A percentile compares a stretch with the other conserved stretches of the same genome.
Conservation (phyloP, 345 rosid genomes). For the Aquilaria yunnanensis region DNA sequence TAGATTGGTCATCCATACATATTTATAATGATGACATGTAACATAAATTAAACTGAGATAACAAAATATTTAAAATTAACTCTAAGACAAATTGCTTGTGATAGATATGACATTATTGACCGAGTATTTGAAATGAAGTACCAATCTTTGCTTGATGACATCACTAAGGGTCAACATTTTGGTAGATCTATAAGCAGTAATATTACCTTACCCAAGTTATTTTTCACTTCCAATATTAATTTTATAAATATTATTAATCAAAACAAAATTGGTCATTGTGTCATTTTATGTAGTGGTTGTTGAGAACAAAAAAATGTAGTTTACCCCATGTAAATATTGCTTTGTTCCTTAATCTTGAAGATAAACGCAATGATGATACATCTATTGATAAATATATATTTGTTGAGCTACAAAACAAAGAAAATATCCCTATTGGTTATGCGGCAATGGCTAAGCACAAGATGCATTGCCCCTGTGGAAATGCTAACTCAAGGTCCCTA, state of each 20-base stretch:
- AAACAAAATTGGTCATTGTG: no score
- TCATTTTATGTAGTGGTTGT: background rate
- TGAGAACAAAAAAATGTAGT: background rate
- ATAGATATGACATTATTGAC: conserved; percentile 3
- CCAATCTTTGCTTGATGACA: no score
- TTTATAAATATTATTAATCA: background rate
- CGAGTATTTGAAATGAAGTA: conserved; percentile 5
- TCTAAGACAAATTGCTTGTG: background rate
- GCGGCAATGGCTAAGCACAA: background rate
- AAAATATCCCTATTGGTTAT: background rate
- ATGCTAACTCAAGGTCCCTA: background rate
- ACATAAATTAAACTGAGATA: conserved; percentile 1
- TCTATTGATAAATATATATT: background rate
- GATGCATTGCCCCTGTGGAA: conserved; percentile 3
- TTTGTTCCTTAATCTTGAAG: background rate
- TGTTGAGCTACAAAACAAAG: background rate
- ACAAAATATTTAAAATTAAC: background rate
- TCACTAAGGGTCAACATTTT: no score
- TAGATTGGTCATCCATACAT: background rate
- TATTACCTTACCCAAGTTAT: background rate
- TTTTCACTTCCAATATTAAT: background rate
- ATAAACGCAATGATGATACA: background rate
- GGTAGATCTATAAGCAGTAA: no score
- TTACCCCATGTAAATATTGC: background rate
- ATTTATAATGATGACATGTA: background rate